These are phyloP conservation scores for Ballota nigra DNA, from an alignment of 257 asterid genomes.

Conservation along the genomic window DNA sequence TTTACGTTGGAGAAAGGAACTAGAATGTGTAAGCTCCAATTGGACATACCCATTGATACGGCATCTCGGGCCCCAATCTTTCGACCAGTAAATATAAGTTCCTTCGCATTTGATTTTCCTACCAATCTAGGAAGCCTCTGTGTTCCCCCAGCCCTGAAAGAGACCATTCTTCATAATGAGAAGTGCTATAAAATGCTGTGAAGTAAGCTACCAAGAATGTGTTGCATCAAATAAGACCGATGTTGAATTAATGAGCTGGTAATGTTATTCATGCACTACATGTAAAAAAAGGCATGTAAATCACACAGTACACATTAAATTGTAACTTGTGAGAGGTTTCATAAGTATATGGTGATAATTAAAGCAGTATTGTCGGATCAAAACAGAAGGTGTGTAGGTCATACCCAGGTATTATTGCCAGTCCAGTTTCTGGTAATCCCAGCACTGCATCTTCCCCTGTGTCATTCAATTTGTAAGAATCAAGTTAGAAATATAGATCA, in stretches of 20 bases:
- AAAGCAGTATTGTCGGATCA: not conserved
- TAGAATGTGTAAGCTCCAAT: slow-evolving; percentile 8
- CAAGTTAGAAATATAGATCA: slow-evolving; percentile 18
- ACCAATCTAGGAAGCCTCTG: slow-evolving; percentile 92
- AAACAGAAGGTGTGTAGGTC: slow-evolving; percentile 12
- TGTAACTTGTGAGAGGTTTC: not conserved
- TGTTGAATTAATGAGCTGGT: not conserved
- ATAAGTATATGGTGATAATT: not conserved
- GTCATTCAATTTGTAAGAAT: slow-evolving; percentile 14
- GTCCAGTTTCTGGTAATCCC: slow-evolving; percentile 96
- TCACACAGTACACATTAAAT: not conserved
- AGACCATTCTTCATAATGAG: slow-evolving; percentile 21
- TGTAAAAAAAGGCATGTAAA: not conserved
- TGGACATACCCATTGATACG: slow-evolving; percentile 41
- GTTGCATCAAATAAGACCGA: not conserved
- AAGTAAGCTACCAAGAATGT: not conserved
- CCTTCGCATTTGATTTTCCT: slow-evolving; percentile 84
- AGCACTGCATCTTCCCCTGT: slow-evolving; percentile 80
- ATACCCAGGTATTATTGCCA: slow-evolving; percentile 96
- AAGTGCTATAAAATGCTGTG: slow-evolving; percentile 10
- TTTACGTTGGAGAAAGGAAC: slow-evolving; percentile 1
- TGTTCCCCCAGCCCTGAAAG: slow-evolving; percentile 95
- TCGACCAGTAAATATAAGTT: slow-evolving; percentile 64
- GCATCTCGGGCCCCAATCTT: slow-evolving; percentile 46
- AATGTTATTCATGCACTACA: not conserved